Base-by-base conservation (phyloP, 2,329 filamentous ascomycete genomes). In the Plenodomus tracheiphilus region DNA sequence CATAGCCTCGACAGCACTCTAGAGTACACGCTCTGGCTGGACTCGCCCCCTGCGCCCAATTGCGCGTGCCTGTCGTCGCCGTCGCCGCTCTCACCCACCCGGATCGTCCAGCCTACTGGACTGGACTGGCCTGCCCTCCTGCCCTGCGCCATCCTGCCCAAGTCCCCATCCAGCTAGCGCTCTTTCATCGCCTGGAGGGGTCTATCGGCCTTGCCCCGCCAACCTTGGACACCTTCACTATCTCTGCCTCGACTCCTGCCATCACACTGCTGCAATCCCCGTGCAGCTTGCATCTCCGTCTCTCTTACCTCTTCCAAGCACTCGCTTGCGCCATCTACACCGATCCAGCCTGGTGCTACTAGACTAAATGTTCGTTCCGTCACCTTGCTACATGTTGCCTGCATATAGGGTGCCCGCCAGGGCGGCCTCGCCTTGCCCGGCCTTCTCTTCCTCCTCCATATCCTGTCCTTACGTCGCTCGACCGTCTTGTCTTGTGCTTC, bases 291-390 rank as follows among this genome's bases (percentile, higher is more conserved):
- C 36, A 19, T 50, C 41, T 41, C 38, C 47, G 43, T 8, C 49
- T 46, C 50, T 56, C 56, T 46, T 52, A 52, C 46, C 38, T 40
- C 51, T 30, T n/a, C 45, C 49, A 42, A 61, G 52, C 54, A 45
- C 44, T 58, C 53, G 47, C 54, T 53, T 60, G 59, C 64, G 61
- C 64, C 55, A 55, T 59, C 54, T 36, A 51, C 51, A 55, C 59
- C 49, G 13, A 59, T 52, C 57, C 56, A 58, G 56, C 60, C 53
- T 58, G 58, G 61, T 65, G 56, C 54, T 51, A 53, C 51, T 65
- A 68, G 61, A 65, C 62, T 61, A 70, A 70, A 72, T 71, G 69
- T 72, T 71, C 68, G 69, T 72, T 68, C 62, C 59, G 64, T 64
- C 69, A 68, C 62, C 53, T 65, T 71, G 66, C 63, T 68, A 61